Percentiles rank a stretch among this genome's conserved stretches.
Conservation (phyloP, 2,329 filamentous ascomycete species). For the Pestalotiopsis sp. region DNA sequence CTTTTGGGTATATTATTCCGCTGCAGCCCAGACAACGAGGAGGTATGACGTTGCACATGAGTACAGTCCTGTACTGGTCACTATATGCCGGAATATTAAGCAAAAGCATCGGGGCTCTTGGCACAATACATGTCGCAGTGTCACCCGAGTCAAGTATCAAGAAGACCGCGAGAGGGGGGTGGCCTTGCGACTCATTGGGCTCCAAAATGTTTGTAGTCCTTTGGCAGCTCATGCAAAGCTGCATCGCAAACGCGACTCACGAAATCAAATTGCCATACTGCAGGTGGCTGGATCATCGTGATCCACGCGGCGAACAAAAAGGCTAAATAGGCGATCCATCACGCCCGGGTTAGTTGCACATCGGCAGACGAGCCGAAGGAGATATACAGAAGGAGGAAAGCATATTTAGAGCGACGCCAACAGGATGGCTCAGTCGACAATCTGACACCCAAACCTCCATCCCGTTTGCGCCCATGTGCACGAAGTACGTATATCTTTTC, state of each 20-base stretch:
- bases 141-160: background rate
- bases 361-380: background rate
- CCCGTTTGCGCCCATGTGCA: background rate
- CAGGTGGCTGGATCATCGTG: background rate
- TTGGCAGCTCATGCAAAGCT: background rate
- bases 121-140: background rate
- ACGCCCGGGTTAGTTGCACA: background rate
- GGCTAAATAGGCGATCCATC: background rate
- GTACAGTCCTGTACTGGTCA: background rate
- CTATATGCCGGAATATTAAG: background rate
- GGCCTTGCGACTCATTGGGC: background rate
- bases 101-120: background rate
- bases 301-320: background rate
- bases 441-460: background rate
- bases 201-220: background rate
- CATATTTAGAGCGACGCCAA: background rate
- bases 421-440: background rate
- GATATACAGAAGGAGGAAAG: background rate
- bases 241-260: background rate
- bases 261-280: background rate
- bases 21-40: no score
- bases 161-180: background rate
- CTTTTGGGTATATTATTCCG: no score
- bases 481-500: background rate
- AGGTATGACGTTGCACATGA: background rate